phyloP scores from a whole-genome alignment of 495 filamentous ascomycete species.

The Copromyces sp. region DNA sequence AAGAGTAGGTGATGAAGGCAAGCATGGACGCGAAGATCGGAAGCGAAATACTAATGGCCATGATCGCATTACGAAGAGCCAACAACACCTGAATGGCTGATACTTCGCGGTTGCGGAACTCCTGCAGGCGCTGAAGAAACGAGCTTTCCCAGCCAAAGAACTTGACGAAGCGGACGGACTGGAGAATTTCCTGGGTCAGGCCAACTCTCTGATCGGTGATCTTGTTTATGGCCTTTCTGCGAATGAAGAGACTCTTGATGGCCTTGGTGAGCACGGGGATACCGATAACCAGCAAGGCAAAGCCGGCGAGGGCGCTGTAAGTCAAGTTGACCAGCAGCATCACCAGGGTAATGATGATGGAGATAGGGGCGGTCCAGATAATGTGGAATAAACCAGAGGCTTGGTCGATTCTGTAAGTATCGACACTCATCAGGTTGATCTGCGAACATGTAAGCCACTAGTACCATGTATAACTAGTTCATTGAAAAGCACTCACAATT shows the following conservation, averaged over 20 bases:
- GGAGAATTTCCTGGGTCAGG: slow-evolving; percentile 85
- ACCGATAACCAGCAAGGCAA: slow-evolving; percentile 67
- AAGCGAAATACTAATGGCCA: slow-evolving; percentile 61
- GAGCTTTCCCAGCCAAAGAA: slow-evolving; percentile 90
- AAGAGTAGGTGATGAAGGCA: slow-evolving; percentile 83
- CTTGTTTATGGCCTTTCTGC: slow-evolving; percentile 73
- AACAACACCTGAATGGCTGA: slow-evolving; percentile 67
- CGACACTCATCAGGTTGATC: slow-evolving; percentile 83
- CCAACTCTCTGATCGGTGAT: slow-evolving; percentile 85
- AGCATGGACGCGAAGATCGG: slow-evolving; percentile 93
- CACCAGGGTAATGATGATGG: slow-evolving; percentile 64
- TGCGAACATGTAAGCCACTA: slow-evolving; percentile 6
- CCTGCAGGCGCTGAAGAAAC: slow-evolving; percentile 65
- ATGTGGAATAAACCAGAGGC: slow-evolving; percentile 83
- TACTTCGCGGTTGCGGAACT: slow-evolving; percentile 67
- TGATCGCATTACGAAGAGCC: slow-evolving; percentile 73
- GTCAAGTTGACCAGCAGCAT: slow-evolving; percentile 75
- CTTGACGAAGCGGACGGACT: slow-evolving; percentile 88
- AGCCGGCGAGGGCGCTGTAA: slow-evolving; percentile 82
- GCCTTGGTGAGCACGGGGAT: slow-evolving; percentile 65
- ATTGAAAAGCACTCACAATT: slow-evolving; percentile 34
- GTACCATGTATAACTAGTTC: not conserved
- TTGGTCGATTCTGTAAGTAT: slow-evolving; percentile 82
- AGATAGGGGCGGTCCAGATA: slow-evolving; percentile 74
- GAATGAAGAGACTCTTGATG: slow-evolving; percentile 58